Evolutionary conservation across 208 protist species (phyloP).

Genomic region (Strigomonas culicis): DNA sequence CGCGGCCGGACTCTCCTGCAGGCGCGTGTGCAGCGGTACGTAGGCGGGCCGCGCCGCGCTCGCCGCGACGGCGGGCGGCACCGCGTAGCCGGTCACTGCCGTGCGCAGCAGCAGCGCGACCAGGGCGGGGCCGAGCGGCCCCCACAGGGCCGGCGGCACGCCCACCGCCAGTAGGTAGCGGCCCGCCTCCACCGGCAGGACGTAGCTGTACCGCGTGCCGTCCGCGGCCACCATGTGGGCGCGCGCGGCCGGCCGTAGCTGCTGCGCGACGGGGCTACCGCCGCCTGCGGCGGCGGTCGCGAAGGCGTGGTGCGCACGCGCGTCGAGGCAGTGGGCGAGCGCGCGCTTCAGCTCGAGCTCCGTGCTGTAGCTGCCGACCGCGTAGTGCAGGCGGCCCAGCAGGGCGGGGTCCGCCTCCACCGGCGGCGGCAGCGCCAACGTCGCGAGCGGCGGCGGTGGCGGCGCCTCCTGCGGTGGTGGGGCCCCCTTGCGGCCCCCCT

Average conservation of each 20-base stretch:
- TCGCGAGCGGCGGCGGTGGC: background rate
- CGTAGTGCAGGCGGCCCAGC: constrained; percentile 28
- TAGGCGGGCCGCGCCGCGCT: constrained; percentile 23
- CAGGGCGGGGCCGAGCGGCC: constrained; percentile 28
- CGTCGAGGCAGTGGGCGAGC: background rate
- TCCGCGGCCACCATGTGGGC: constrained; percentile 17
- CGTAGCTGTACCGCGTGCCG: constrained; percentile 31
- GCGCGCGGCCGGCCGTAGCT: background rate
- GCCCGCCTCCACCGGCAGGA: constrained; percentile 45
- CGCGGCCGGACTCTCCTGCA: constrained; percentile 22
- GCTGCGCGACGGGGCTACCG: background rate
- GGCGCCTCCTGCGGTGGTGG: background rate
- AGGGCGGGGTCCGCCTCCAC: constrained; percentile 5
- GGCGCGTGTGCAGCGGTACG: constrained; percentile 37
- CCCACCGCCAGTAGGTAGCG: constrained; percentile 34
- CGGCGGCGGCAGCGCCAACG: background rate
- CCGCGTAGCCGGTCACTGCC: constrained; percentile 35
- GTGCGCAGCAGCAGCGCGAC: constrained; percentile 36
- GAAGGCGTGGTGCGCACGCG: too few species aligned
- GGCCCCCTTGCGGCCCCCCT: background rate
- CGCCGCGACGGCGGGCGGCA: constrained; percentile 15
- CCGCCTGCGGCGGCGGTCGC: constrained; percentile 7
- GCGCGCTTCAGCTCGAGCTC: constrained; percentile 19
- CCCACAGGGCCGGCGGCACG: constrained; percentile 37
- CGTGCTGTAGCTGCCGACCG: constrained; percentile 26